Conservation (phyloP, 2,329 filamentous ascomycete species). For the Alternaria arborescens region DNA sequence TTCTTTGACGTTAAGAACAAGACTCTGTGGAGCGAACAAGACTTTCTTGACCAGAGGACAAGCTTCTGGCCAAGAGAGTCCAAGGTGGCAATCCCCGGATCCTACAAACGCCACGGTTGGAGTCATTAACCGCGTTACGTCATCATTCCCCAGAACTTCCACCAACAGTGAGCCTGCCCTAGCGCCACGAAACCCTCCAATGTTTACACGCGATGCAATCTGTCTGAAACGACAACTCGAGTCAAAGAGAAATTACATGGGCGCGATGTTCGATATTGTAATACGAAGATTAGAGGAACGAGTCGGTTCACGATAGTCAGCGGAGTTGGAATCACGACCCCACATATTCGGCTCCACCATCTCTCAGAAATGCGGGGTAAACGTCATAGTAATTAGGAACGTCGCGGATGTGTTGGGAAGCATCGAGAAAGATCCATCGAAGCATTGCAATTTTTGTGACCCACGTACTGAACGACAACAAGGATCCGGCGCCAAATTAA, state of each 20-base stretch:
- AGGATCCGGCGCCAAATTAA: not conserved
- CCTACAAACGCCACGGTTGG: slow-evolving; percentile 1
- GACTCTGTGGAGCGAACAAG: slow-evolving; percentile 1
- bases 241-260: not conserved
- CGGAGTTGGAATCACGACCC: not conserved
- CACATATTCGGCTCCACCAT: not conserved
- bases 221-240: not conserved
- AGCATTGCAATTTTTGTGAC: not conserved
- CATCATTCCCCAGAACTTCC: slow-evolving; percentile 1
- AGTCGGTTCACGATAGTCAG: slow-evolving; percentile 1
- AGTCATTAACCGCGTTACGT: slow-evolving; percentile 11
- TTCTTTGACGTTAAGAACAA: not conserved
- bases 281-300: not conserved
- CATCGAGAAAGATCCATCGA: not conserved
- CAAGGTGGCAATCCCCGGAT: not conserved
- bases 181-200: not conserved
- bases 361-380: slow-evolving; percentile 12
- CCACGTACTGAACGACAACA: not conserved
- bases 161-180: not conserved
- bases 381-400: slow-evolving; percentile 1
- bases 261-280: not conserved
- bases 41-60: slow-evolving; percentile 12
- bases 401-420: not conserved
- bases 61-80: slow-evolving; percentile 13
- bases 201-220: not conserved